These are phyloP conservation scores for Nitzschia palea DNA, from an alignment of 108 stramenopile species.

Conservation along the genomic window DNA sequence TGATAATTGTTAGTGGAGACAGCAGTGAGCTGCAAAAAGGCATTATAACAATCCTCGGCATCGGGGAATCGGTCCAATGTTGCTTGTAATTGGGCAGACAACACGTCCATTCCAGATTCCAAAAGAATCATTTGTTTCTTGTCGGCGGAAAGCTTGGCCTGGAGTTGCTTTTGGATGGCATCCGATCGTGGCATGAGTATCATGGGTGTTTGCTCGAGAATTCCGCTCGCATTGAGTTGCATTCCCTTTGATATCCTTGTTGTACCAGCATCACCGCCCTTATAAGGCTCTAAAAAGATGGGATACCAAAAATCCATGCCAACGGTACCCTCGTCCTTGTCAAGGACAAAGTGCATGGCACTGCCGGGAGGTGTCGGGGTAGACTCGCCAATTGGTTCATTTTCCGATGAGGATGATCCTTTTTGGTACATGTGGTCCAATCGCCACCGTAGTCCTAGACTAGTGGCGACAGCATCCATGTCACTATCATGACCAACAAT, in stretches of 20 bases:
- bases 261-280: background rate
- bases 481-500: constrained; percentile 33
- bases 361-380: constrained; percentile 19
- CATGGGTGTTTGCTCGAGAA: background rate
- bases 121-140: background rate
- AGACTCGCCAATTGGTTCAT: constrained; percentile 6
- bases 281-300: background rate
- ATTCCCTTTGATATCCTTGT: background rate
- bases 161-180: background rate
- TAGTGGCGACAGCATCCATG: constrained; percentile 22
- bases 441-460: constrained; percentile 29
- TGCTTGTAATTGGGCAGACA: constrained; percentile 1
- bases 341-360: constrained; percentile 14
- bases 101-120: background rate
- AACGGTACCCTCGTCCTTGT: background rate
- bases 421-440: constrained; percentile 12
- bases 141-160: background rate
- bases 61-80: background rate
- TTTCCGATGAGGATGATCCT: constrained; percentile 4
- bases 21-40: background rate
- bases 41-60: background rate
- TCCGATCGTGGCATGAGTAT: background rate
- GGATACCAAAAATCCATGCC: constrained; percentile 5
- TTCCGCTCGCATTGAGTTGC: background rate
- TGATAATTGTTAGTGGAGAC: too few relatives aligned